A percentile compares a stretch with the other conserved stretches of the same genome.
Evolutionary conservation across 2,329 filamentous ascomycete species (phyloP).

Genomic region (Alternaria gansuensis): DNA sequence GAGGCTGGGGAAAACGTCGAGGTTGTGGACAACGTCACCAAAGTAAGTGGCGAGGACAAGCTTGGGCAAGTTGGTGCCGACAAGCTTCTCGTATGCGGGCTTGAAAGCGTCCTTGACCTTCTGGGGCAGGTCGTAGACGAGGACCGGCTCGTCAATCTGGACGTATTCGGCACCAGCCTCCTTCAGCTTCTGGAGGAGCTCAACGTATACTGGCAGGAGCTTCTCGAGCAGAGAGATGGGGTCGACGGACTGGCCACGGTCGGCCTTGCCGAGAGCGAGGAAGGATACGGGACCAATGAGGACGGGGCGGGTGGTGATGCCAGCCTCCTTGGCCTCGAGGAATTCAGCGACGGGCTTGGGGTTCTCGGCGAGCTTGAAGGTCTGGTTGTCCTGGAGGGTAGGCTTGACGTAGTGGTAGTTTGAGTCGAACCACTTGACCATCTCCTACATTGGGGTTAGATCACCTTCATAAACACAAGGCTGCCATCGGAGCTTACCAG

Average conservation of each 20-base stretch:
- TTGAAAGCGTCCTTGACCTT: constrained; percentile 98
- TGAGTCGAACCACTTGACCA: constrained; percentile 99
- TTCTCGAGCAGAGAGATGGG: constrained; percentile 94
- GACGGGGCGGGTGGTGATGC: constrained; percentile 91
- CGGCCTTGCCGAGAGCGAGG: constrained; percentile 96
- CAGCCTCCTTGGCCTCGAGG: constrained; percentile 97
- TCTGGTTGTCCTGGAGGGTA: constrained; percentile 95
- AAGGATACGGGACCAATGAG: constrained; percentile 96
- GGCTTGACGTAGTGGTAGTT: constrained; percentile 99
- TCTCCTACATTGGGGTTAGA: constrained; percentile 68
- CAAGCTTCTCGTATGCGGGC: constrained; percentile 91
- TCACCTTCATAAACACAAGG: neutral
- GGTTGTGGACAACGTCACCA: constrained; percentile 99
- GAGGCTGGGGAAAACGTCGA: constrained; percentile 81
- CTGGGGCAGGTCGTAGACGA: constrained; percentile 90
- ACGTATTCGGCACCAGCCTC: constrained; percentile 93
- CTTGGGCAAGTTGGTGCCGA: constrained; percentile 82
- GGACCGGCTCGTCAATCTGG: constrained; percentile 97
- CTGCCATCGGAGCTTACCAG: constrained; percentile 61
- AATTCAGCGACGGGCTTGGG: constrained; percentile 96
- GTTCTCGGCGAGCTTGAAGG: constrained; percentile 84
- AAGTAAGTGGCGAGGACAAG: constrained; percentile 97
- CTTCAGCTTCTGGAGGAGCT: constrained; percentile 94
- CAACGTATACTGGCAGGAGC: constrained; percentile 91
- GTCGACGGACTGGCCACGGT: constrained; percentile 90